These are phyloP conservation scores for Eucalyptus melliodora DNA, from an alignment of 345 rosid species.

Conservation along the genomic window DNA sequence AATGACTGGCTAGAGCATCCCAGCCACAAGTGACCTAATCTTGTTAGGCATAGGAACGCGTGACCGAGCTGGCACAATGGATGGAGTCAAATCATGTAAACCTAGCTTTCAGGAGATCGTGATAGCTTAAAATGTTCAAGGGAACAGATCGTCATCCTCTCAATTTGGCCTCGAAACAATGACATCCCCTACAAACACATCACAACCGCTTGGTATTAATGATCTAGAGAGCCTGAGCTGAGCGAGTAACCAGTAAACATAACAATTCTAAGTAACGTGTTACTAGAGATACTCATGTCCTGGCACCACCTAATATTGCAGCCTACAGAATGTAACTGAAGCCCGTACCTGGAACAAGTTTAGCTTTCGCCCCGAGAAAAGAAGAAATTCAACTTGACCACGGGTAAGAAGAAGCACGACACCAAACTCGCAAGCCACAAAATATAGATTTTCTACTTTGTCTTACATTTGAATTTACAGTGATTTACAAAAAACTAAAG, in stretches of 20 bases:
- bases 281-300: background rate
- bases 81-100: background rate
- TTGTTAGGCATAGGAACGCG: background rate
- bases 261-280: background rate
- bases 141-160: background rate
- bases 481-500: background rate
- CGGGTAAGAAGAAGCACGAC: background rate
- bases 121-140: background rate
- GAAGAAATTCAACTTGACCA: background rate
- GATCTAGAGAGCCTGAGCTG: background rate
- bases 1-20: background rate
- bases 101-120: background rate
- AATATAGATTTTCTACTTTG: background rate
- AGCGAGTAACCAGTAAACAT: background rate
- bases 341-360: background rate
- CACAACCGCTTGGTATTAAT: background rate
- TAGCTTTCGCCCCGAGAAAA: background rate
- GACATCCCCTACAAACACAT: background rate
- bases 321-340: background rate
- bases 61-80: background rate
- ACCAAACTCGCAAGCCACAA: background rate
- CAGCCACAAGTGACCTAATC: background rate
- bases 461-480: background rate
- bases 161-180: background rate
- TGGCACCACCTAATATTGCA: background rate